These are phyloP conservation scores for Aspergillus heteromorphus DNA, from an alignment of 495 filamentous ascomycete genomes.

Conservation along the genomic window DNA sequence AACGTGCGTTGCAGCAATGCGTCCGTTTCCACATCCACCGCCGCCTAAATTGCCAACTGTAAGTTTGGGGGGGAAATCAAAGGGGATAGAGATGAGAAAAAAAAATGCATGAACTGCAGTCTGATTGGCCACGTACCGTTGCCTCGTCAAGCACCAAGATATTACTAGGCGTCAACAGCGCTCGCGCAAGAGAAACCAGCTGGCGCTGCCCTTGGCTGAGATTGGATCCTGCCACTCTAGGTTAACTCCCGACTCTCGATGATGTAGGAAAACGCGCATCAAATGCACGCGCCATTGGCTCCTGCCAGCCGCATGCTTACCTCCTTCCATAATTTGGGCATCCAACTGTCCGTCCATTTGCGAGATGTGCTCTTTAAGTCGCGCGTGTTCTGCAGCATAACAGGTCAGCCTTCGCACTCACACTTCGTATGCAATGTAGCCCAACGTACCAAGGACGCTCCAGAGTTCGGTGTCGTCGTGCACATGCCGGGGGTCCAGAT, in stretches of 20 bases:
- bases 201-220: constrained; percentile 69
- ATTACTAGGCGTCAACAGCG: constrained; percentile 90
- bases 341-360: constrained; percentile 87
- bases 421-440: constrained; percentile 8
- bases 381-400: constrained; percentile 68
- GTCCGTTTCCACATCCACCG: constrained; percentile 93
- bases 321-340: constrained; percentile 88
- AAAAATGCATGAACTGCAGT: constrained; percentile 1
- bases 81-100: constrained; percentile 5
- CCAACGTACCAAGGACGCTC: constrained; percentile 80
- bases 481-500: constrained; percentile 89
- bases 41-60: constrained; percentile 51
- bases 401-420: constrained; percentile 14
- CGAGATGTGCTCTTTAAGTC: constrained; percentile 85
- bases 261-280: neutral
- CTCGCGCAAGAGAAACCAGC: constrained; percentile 86
- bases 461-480: constrained; percentile 98
- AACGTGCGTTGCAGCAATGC: constrained; percentile 64
- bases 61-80: constrained; percentile 9
- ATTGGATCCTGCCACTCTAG: constrained; percentile 48
- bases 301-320: constrained; percentile 43
- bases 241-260: constrained; percentile 7
- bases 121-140: constrained; percentile 48
- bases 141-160: constrained; percentile 97
- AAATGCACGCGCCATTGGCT: constrained; percentile 3